phyloP scores from a whole-genome alignment of 2,329 filamentous ascomycete species.

The Cladophialophora bantiana region DNA sequence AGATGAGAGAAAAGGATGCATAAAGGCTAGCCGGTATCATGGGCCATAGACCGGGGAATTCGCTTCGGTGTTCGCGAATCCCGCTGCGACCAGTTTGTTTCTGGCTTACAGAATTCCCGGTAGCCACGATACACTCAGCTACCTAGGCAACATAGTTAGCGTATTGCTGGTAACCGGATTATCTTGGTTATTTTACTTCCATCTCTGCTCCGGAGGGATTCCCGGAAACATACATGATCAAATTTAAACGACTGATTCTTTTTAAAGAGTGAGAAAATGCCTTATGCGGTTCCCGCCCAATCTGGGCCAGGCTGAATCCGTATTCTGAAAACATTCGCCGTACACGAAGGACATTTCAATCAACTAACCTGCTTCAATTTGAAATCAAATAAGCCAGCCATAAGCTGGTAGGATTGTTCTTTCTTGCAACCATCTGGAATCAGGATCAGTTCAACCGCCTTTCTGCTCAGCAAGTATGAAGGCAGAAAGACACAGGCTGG shows the following conservation, averaged over 20 bases:
- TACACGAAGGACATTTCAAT: neutral
- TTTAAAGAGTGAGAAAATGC: neutral
- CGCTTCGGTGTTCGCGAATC: neutral
- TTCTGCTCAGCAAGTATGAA: neutral
- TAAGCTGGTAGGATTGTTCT: neutral
- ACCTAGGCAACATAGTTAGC: too few species aligned
- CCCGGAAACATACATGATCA: neutral
- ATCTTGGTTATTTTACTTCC: neutral
- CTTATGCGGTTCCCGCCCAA: neutral
- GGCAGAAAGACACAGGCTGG: slow-evolving; percentile 42
- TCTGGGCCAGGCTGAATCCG: neutral
- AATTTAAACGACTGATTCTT: neutral
- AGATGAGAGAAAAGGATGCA: too few species aligned
- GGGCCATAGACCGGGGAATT: neutral
- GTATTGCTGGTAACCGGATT: neutral
- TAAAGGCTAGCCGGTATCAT: too few species aligned
- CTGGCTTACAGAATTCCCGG: neutral
- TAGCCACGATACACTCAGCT: neutral
- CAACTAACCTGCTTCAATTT: neutral
- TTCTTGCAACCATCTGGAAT: neutral
- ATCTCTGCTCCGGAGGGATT: neutral
- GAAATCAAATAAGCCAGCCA: neutral
- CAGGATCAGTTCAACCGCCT: neutral
- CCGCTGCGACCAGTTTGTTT: neutral
- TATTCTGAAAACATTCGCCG: neutral